Evolutionary conservation across 139 green algal species (phyloP).

Genomic region (Volvox africanus): DNA sequence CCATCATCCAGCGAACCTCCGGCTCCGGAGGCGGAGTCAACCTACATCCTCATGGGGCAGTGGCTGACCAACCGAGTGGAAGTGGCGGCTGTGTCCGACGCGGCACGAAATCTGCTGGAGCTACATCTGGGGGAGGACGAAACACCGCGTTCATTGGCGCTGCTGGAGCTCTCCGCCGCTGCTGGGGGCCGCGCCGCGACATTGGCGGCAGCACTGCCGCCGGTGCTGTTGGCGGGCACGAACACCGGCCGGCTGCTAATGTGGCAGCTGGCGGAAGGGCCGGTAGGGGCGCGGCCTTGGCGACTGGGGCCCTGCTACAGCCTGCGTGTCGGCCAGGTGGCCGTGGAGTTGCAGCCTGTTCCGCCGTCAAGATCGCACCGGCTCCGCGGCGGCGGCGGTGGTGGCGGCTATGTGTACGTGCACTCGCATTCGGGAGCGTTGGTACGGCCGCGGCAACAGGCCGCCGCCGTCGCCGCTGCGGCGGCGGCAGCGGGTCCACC

Average conservation of each 20-base stretch:
- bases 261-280: slow-evolving; percentile 13
- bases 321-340: slow-evolving; percentile 44
- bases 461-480: not conserved
- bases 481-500: not conserved
- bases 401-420: slow-evolving; percentile 10
- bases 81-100: not conserved
- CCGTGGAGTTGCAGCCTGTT: slow-evolving; percentile 39
- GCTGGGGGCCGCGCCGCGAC: not conserved
- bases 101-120: not conserved
- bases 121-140: slow-evolving; percentile 6
- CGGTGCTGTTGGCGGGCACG: slow-evolving; percentile 40
- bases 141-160: slow-evolving; percentile 37
- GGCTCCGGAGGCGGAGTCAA: not conserved
- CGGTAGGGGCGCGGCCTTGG: not conserved
- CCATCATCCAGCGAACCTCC: not conserved
- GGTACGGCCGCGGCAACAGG: not conserved
- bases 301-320: not conserved
- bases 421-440: slow-evolving; percentile 10
- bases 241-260: slow-evolving; percentile 24
- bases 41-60: slow-evolving; percentile 19
- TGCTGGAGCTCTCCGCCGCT: slow-evolving; percentile 14
- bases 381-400: not conserved
- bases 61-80: slow-evolving; percentile 42
- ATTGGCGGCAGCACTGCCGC: not conserved
- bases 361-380: not conserved